A percentile compares a stretch with the other conserved stretches of the same genome.
Conservation (phyloP, 345 rosid species). For the Melaleuca alternifolia region DNA sequence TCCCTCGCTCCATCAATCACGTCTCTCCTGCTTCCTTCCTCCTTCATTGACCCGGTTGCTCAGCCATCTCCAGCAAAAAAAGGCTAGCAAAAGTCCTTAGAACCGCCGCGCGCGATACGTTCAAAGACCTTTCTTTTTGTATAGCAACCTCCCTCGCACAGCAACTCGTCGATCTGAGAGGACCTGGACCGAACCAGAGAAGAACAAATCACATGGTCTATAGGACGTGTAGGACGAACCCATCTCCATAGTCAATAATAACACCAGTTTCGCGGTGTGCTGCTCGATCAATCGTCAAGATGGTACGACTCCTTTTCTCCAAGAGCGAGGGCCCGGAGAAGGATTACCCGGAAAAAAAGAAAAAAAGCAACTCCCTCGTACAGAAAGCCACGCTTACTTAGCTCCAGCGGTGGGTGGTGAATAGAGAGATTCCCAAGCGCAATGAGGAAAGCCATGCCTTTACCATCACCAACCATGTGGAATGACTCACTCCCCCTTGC, state of each 20-base stretch:
- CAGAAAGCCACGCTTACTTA: not conserved
- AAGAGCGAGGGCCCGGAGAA: not conserved
- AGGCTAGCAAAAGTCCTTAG: no score
- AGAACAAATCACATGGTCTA: no score
- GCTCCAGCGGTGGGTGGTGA: not conserved
- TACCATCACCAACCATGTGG: conserved; percentile 3
- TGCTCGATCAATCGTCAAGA: not conserved
- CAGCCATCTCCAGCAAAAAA: not conserved
- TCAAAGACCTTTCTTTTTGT: not conserved
- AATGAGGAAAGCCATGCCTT: not conserved
- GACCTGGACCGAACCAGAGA: no score
- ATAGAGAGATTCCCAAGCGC: not conserved
- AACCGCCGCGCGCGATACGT: not conserved
- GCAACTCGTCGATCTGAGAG: no score
- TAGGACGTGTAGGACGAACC: no score
- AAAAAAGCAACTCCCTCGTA: not conserved
- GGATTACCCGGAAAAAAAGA: not conserved
- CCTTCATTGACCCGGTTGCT: no score
- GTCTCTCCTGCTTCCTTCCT: no score
- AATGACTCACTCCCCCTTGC: not conserved
- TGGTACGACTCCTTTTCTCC: not conserved
- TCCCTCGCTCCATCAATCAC: no score
- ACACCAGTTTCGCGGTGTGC: no score
- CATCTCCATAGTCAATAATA: no score
- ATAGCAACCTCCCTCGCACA: not conserved